Percentiles rank a stretch among this genome's conserved stretches.
phyloP scores from a whole-genome alignment of 768 basidiomycete genomes.

The Lentinula boryana region DNA sequence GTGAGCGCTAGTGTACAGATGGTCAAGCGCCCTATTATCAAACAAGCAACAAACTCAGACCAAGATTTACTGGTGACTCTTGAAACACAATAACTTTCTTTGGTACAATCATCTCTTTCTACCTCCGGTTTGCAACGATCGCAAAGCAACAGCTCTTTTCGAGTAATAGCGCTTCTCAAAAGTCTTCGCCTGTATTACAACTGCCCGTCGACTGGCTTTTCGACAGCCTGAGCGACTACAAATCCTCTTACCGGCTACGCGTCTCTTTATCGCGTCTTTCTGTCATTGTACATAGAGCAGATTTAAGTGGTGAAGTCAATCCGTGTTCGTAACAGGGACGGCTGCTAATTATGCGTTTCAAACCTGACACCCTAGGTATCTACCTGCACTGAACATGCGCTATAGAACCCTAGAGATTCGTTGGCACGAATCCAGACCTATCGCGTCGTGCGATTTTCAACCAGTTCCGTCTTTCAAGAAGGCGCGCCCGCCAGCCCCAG shows the following conservation, averaged over 20 bases:
- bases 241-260: background rate
- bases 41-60: background rate
- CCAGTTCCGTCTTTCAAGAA: conserved; percentile 68
- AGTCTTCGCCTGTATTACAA: background rate
- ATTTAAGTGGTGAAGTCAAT: background rate
- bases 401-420: conserved; percentile 90
- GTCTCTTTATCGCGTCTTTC: background rate
- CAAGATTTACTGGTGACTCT: too few relatives aligned
- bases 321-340: too few relatives aligned
- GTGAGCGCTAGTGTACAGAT: background rate
- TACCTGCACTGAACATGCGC: conserved; percentile 45
- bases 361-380: background rate
- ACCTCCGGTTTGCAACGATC: background rate
- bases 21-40: background rate
- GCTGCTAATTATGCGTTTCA: background rate
- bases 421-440: conserved; percentile 94
- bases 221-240: background rate
- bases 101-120: background rate
- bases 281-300: background rate
- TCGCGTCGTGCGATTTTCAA: conserved; percentile 97
- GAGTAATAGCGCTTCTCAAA: background rate
- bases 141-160: background rate
- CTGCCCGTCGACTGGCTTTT: too few relatives aligned
- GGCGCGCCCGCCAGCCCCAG: conserved; percentile 48
- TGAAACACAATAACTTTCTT: background rate